Evolutionary conservation across 345 rosid genomes (phyloP).

Genomic region (Capsella bursapastoris): DNA sequence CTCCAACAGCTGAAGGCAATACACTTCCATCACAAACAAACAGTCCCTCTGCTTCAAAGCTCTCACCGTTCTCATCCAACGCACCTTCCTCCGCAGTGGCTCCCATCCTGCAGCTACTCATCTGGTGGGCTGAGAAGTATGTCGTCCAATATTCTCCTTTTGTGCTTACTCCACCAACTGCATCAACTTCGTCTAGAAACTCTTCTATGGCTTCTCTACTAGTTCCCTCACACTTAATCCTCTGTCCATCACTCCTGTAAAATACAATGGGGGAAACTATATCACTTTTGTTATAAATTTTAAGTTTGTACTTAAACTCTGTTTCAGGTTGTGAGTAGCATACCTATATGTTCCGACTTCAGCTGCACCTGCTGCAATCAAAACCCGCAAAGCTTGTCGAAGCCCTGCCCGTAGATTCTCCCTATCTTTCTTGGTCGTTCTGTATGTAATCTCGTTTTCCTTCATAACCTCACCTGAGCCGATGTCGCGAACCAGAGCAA

Average conservation of each 20-base stretch:
- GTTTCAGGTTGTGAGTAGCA: constrained; percentile 14
- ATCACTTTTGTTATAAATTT: background rate
- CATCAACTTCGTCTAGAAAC: constrained; percentile 52
- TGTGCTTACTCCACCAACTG: constrained; percentile 48
- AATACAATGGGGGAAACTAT: background rate
- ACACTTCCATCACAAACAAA: constrained; percentile 69
- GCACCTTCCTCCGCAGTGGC: constrained; percentile 54
- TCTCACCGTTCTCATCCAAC: constrained; percentile 64
- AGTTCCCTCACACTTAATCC: constrained; percentile 53
- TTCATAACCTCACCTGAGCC: constrained; percentile 55
- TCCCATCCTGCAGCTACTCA: constrained; percentile 82
- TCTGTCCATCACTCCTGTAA: constrained; percentile 62
- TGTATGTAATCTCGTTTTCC: constrained; percentile 55
- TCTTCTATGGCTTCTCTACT: constrained; percentile 49
- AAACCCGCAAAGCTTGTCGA: constrained; percentile 55
- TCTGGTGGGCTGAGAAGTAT: constrained; percentile 64
- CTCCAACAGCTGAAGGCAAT: constrained; percentile 69
- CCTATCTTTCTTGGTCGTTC: constrained; percentile 44
- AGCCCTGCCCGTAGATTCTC: constrained; percentile 55
- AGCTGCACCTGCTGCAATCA: constrained; percentile 71
- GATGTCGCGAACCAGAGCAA: constrained; percentile 52
- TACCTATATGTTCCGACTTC: constrained; percentile 67
- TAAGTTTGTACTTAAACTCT: background rate
- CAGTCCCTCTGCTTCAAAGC: constrained; percentile 70
- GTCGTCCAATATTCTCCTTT: constrained; percentile 49